A percentile compares a stretch with the other conserved stretches of the same genome.
Conservation (phyloP, 2,329 filamentous ascomycete species). For the Alternaria sp. region DNA sequence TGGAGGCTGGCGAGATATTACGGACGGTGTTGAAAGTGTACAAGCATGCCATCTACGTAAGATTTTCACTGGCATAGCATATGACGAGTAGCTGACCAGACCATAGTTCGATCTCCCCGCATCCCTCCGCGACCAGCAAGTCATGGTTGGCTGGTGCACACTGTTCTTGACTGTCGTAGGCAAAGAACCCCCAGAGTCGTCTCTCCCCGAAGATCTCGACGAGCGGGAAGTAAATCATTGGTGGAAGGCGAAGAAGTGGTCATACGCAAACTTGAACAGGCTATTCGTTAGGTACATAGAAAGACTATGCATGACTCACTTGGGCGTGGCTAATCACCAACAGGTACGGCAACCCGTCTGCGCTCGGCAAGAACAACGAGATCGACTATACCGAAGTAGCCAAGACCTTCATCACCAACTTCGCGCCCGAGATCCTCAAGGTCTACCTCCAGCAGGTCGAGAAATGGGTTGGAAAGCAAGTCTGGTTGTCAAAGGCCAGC, state of each 20-base stretch:
- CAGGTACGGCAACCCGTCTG: conserved; percentile 88
- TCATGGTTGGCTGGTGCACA: conserved; percentile 95
- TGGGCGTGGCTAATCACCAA: conserved; percentile 29
- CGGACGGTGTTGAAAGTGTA: conserved; percentile 95
- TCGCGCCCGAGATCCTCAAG: conserved; percentile 96
- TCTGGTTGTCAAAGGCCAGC: conserved; percentile 94
- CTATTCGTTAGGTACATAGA: conserved; percentile 82
- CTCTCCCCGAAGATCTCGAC: conserved; percentile 80
- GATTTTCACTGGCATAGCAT: conserved; percentile 45
- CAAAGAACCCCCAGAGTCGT: conserved; percentile 80
- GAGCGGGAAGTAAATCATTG: conserved; percentile 95
- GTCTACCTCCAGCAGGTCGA: conserved; percentile 94
- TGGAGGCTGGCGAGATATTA: conserved; percentile 96
- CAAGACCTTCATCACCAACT: conserved; percentile 88
- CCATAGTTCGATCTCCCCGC: conserved; percentile 83
- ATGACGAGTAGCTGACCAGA: conserved; percentile 36
- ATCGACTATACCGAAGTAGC: conserved; percentile 83
- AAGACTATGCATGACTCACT: conserved; percentile 24
- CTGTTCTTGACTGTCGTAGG: conserved; percentile 90
- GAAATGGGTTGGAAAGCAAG: conserved; percentile 93
- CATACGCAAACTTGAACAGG: conserved; percentile 96
- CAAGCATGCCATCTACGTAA: conserved; percentile 96
- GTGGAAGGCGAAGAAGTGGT: conserved; percentile 99
- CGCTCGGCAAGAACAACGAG: conserved; percentile 75
- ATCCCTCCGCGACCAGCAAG: conserved; percentile 78